A percentile compares a stretch with the other conserved stretches of the same genome.
Evolutionary conservation across 2,329 filamentous ascomycete species (phyloP).

Genomic region (Ophiocordyceps polyrhachis-furcata): DNA sequence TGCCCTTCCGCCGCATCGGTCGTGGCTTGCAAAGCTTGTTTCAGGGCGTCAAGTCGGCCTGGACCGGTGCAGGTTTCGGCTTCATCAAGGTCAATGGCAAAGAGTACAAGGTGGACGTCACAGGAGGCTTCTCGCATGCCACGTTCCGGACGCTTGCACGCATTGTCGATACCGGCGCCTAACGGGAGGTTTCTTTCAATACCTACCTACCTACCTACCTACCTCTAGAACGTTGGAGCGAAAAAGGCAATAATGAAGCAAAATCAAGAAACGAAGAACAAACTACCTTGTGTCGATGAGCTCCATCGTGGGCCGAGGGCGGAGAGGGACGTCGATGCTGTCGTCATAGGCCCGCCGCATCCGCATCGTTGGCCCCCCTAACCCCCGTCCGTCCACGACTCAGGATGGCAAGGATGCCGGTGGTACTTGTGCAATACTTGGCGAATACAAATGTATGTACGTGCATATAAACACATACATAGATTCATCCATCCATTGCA

Average conservation of each 20-base stretch:
- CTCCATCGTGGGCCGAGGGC: not conserved
- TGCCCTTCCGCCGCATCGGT: conserved; percentile 33
- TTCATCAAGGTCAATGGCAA: conserved; percentile 26
- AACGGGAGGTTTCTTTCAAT: conserved; percentile 2
- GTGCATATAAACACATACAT: not conserved
- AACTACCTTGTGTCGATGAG: not conserved
- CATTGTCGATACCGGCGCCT: conserved; percentile 20
- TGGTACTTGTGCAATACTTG: not conserved
- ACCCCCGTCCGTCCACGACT: not conserved
- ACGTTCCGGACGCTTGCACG: conserved; percentile 39
- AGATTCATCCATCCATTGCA: no score
- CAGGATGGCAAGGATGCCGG: not conserved
- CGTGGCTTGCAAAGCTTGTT: conserved; percentile 23
- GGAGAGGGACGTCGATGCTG: not conserved
- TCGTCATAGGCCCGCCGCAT: not conserved
- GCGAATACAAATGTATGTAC: not conserved
- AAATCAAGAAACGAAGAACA: not conserved
- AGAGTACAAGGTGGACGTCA: conserved; percentile 38
- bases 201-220: no score
- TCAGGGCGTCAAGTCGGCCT: conserved; percentile 26
- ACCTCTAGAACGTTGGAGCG: not conserved
- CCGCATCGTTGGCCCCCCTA: not conserved
- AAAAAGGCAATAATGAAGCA: not conserved
- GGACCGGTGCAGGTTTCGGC: conserved; percentile 38
- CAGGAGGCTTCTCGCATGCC: conserved; percentile 38